Evolutionary conservation across 2,329 filamentous ascomycete species (phyloP), one percentile per base, ranked within the genome.

Genomic region (Ceratocystis albifundus): DNA sequence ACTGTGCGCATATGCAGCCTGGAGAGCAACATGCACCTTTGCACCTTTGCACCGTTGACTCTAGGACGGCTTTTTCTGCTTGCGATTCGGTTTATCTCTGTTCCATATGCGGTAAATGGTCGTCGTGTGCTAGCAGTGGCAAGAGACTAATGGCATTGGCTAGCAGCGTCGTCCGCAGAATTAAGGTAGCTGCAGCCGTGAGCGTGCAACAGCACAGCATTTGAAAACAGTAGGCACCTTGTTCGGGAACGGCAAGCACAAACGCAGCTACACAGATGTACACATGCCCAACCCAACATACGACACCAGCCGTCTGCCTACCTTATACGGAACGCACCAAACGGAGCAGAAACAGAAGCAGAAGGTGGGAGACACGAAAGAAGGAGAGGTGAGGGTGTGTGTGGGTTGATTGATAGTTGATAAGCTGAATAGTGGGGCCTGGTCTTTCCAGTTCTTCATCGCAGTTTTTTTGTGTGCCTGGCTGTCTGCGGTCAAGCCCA

Each of bases 341-440:
- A 36, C 32, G 32, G 10, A 36, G 32, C 32, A 36, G 32, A 36
- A 36, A 36, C 30, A 30, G 30, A 30, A 30, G 32, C 32, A 36
- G 32, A 36, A 36, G 32, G 32, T 36, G 32, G 32, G 32, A 36
- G 32, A 36, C 32, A 36, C 32, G 32, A 36, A 36, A 36, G 32
- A 36, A 36, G 20, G 46, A 25, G 48, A 53, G 48, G 15, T 6
- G 46, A 20, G 46, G 46, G 46, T 28, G 28, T 22, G 45, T 10
- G 45, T 48, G n/a, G 45, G 8, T 36, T 10, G 32, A 10, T 36
- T 36, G 8, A 36, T 10, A 6, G 32, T 10, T 48, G 46, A 22
- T 50, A 22, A 50, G 46, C 46, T 53, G 48, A 53, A 53, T 22
- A 53, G 48, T 53, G 48, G 48, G 20, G 48, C 20, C 48, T 48